A percentile compares a stretch with the other conserved stretches of the same genome.
These are phyloP conservation scores for Plasmodium adleri DNA, from an alignment of 169 alveolate genomes.

Conservation along the genomic window DNA sequence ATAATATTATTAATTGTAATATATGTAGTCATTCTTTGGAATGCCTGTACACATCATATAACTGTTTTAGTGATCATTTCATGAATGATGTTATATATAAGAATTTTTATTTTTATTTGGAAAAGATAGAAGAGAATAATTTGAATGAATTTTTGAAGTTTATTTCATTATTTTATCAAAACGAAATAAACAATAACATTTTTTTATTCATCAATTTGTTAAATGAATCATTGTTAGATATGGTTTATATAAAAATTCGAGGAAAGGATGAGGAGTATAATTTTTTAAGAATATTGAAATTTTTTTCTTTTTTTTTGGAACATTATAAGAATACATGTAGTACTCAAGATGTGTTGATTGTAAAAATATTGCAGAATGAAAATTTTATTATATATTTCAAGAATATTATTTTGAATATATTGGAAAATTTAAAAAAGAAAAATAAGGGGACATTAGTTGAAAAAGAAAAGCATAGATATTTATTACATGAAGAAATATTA, in stretches of 20 bases:
- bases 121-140: constrained; percentile 47
- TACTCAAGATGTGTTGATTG: constrained; percentile 57
- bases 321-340: constrained; percentile 61
- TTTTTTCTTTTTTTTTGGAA: constrained; percentile 66
- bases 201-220: constrained; percentile 53
- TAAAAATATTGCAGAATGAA: constrained; percentile 37
- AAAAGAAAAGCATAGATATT: constrained; percentile 24
- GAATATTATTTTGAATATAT: neutral
- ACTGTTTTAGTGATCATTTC: constrained; percentile 42
- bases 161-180: constrained; percentile 55
- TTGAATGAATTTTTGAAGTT: constrained; percentile 46
- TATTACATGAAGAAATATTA: constrained; percentile 34
- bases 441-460: neutral
- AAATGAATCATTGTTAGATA: constrained; percentile 51
- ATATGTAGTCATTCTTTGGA: neutral
- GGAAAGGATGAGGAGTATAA: constrained; percentile 5
- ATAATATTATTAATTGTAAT: neutral
- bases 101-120: constrained; percentile 38
- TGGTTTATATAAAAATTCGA: neutral
- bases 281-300: constrained; percentile 46
- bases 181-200: constrained; percentile 62
- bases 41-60: neutral
- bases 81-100: constrained; percentile 61
- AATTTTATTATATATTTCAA: constrained; percentile 59
- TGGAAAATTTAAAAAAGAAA: too few relatives aligned